A percentile compares a stretch with the other conserved stretches of the same genome.
These are phyloP conservation scores for Ordospora pajunii DNA, from an alignment of 371 early-diverging fungal genomes.

Conservation along the genomic window DNA sequence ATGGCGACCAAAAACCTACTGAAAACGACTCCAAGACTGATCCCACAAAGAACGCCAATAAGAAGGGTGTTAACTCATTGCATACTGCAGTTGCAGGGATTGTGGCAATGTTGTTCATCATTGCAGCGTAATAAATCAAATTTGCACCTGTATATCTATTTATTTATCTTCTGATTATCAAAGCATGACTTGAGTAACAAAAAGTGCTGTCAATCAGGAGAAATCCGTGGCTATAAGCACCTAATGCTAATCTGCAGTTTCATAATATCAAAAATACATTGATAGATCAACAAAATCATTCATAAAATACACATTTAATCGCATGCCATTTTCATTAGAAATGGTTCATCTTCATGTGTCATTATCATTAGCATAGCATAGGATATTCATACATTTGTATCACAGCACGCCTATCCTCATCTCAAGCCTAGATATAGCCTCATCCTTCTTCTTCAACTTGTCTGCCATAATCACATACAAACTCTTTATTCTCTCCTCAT, in stretches of 20 bases:
- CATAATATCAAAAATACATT: too few species aligned
- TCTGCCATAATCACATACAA: neutral
- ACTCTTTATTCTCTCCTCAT: slow-evolving; percentile 5
- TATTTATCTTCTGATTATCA: neutral
- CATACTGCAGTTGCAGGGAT: neutral
- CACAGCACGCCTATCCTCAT: neutral
- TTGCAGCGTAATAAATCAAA: slow-evolving; percentile 8
- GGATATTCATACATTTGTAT: neutral
- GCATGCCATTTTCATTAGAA: neutral
- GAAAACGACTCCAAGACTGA: too few species aligned
- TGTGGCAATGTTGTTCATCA: neutral
- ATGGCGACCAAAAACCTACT: too few species aligned
- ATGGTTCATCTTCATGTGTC: neutral
- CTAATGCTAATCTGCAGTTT: too few species aligned
- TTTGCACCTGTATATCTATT: neutral
- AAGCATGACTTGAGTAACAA: neutral
- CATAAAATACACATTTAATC: neutral
- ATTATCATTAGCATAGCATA: neutral
- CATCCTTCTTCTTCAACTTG: slow-evolving; percentile 6
- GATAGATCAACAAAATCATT: neutral
- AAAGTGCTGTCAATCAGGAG: too few species aligned
- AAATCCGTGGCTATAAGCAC: too few species aligned
- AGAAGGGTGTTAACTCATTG: neutral
- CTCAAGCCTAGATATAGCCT: slow-evolving; percentile 16
- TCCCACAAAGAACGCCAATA: neutral